phyloP scores from a whole-genome alignment of 2,329 filamentous ascomycete genomes.

The Tolypocladium nubicola region DNA sequence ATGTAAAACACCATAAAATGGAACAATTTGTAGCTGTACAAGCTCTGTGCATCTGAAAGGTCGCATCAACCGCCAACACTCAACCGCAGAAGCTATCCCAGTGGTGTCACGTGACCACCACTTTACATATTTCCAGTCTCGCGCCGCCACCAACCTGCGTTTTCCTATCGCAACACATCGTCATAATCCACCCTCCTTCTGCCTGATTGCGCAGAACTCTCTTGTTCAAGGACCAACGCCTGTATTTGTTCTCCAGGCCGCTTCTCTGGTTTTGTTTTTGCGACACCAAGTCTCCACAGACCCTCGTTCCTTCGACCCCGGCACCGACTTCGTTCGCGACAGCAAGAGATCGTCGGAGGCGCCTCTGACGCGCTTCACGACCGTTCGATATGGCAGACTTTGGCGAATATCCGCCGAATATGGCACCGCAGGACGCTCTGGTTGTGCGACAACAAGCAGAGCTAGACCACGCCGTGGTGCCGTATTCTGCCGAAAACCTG shows the following conservation, averaged over 20 bases:
- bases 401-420: slow-evolving; percentile 54
- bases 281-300: background rate
- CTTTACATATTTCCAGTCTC: background rate
- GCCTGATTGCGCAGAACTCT: background rate
- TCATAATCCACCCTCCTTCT: background rate
- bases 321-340: background rate
- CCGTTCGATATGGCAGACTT: slow-evolving; percentile 44
- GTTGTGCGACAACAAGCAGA: slow-evolving; percentile 44
- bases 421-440: slow-evolving; percentile 53
- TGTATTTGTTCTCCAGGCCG: background rate
- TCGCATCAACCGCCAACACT: background rate
- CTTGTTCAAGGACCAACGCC: background rate
- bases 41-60: background rate
- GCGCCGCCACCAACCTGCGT: background rate
- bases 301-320: background rate
- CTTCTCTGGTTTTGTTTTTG: background rate
- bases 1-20: background rate
- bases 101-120: background rate
- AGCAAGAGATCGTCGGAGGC: background rate
- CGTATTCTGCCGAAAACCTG: slow-evolving; percentile 63
- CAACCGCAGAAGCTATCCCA: background rate
- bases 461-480: slow-evolving; percentile 49
- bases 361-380: background rate
- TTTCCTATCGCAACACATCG: background rate
- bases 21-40: background rate